A percentile compares a stretch with the other conserved stretches of the same genome.
Evolutionary conservation across 495 filamentous ascomycete genomes (phyloP).

Genomic region (Amorphotheca resinae): DNA sequence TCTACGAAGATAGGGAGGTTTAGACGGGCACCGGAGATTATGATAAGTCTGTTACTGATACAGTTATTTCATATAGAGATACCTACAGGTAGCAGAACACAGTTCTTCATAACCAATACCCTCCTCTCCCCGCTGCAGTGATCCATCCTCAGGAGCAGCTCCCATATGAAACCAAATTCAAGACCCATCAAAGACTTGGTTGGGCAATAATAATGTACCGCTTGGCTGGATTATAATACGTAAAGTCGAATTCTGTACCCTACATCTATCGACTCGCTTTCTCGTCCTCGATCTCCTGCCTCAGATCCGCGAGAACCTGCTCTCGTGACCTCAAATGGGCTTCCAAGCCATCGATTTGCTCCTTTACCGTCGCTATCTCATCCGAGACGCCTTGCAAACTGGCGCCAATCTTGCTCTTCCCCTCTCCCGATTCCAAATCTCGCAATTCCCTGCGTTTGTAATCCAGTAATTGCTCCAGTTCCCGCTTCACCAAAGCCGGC

Average conservation of each 20-base stretch:
- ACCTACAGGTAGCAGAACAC: not conserved
- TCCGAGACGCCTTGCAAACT: slow-evolving; percentile 50
- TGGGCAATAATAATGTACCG: no score
- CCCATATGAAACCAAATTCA: no score
- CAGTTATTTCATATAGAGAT: not conserved
- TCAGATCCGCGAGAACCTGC: slow-evolving; percentile 45
- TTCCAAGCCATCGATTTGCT: slow-evolving; percentile 62
- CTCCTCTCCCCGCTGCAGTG: not conserved
- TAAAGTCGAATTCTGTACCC: no score
- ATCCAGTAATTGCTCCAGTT: slow-evolving; percentile 80
- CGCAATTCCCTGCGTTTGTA: slow-evolving; percentile 58
- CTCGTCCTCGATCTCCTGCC: slow-evolving; percentile 52
- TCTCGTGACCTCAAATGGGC: slow-evolving; percentile 46
- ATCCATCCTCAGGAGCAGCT: no score
- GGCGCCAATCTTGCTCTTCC: slow-evolving; percentile 45
- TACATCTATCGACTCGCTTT: slow-evolving; percentile 31
- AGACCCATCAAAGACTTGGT: no score
- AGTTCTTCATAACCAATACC: not conserved
- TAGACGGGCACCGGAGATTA: no score
- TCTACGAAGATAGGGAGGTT: no score
- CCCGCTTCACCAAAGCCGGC: slow-evolving; percentile 80
- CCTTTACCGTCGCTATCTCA: slow-evolving; percentile 61
- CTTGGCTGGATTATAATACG: not conserved
- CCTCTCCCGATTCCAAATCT: slow-evolving; percentile 65
- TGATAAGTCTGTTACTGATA: not conserved